These are phyloP conservation scores for Penicillium robsamsonii DNA, from an alignment of 495 filamentous ascomycete species.

Conservation along the genomic window DNA sequence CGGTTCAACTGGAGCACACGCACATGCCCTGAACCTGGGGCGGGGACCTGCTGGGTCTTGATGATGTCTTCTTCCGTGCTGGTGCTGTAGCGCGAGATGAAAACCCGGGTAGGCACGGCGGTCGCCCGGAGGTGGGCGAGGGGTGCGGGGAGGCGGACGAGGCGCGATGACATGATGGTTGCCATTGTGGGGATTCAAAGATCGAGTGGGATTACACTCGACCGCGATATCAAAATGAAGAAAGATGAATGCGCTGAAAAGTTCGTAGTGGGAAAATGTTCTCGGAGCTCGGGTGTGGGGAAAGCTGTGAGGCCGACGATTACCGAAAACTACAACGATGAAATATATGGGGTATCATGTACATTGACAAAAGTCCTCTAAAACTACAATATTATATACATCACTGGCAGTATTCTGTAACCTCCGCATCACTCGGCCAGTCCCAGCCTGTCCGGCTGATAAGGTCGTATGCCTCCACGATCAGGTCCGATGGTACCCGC, in stretches of 20 bases:
- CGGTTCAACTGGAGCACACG: constrained; percentile 84
- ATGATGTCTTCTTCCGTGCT: constrained; percentile 53
- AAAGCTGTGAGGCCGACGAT: constrained; percentile 29
- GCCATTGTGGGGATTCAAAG: constrained; percentile 15
- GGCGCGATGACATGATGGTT: constrained; percentile 34
- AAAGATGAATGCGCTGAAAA: constrained; percentile 4
- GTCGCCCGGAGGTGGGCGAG: constrained; percentile 20
- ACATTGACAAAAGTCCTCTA: constrained; percentile 24
- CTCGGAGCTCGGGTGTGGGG: constrained; percentile 26
- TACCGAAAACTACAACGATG: constrained; percentile 15
- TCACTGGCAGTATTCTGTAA: constrained; percentile 42
- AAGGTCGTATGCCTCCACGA: constrained; percentile 41
- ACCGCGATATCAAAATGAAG: neutral
- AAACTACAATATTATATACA: constrained; percentile 24
- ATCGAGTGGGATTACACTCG: neutral
- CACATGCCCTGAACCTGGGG: constrained; percentile 80
- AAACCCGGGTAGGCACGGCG: constrained; percentile 28
- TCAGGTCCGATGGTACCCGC: constrained; percentile 25
- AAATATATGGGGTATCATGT: constrained; percentile 15
- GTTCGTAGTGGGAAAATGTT: constrained; percentile 1
- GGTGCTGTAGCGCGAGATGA: constrained; percentile 40
- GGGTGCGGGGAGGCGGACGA: constrained; percentile 25
- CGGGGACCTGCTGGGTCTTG: constrained; percentile 66
- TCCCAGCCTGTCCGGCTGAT: constrained; percentile 50
- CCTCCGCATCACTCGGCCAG: constrained; percentile 55